phyloP scores from a whole-genome alignment of 805 yeast species.

The Zygosaccharomyces rouxii region DNA sequence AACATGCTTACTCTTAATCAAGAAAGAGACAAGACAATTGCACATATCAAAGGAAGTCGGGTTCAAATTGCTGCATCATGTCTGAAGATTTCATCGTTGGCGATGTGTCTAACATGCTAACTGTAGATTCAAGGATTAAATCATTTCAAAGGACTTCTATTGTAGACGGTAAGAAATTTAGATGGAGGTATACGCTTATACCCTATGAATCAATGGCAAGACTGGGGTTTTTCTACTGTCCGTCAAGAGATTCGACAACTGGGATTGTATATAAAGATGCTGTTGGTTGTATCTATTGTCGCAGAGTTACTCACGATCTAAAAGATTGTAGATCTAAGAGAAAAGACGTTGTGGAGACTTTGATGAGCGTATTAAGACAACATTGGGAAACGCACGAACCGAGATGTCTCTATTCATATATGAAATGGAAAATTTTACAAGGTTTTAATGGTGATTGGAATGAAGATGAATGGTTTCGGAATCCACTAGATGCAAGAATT shows the following conservation, averaged over 20 bases:
- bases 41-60: not conserved
- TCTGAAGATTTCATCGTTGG: constrained; percentile 2
- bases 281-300: constrained; percentile 27
- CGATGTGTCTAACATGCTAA: constrained; percentile 7
- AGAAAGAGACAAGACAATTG: not conserved
- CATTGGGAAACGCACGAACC: constrained; percentile 17
- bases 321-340: constrained; percentile 26
- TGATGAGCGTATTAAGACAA: constrained; percentile 22
- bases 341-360: constrained; percentile 23
- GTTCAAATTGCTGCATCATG: not conserved
- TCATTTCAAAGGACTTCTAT: constrained; percentile 16
- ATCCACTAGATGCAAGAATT: constrained; percentile 17
- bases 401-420: constrained; percentile 18
- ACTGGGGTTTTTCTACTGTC: constrained; percentile 29
- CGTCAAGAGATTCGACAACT: constrained; percentile 13
- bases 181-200: constrained; percentile 33
- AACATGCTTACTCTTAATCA: not conserved
- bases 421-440: constrained; percentile 25
- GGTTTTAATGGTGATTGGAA: constrained; percentile 23
- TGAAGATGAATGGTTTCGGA: constrained; percentile 18
- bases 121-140: constrained; percentile 14
- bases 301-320: constrained; percentile 17
- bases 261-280: constrained; percentile 20
- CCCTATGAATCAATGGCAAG: constrained; percentile 27
- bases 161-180: constrained; percentile 21